phyloP scores from a whole-genome alignment of 805 yeast genomes.

The Wickerhamomyces mucosus region DNA sequence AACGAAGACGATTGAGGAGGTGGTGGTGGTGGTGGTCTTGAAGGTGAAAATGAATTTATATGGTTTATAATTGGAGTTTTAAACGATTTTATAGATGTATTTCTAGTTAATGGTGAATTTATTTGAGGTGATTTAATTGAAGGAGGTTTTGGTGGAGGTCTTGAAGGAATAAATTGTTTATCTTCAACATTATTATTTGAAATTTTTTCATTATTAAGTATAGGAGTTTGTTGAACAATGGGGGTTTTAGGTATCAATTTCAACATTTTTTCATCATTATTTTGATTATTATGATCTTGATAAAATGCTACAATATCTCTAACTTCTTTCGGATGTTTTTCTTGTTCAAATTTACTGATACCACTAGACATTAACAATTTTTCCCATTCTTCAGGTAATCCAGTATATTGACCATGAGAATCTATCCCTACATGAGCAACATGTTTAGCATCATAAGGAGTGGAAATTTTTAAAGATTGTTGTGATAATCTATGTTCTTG shows the following conservation, averaged over 20 bases:
- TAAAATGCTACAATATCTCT: conserved; percentile 84
- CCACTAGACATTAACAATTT: conserved; percentile 75
- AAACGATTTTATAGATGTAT: conserved; percentile 2
- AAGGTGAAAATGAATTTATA: conserved; percentile 2
- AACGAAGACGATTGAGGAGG: conserved; percentile 7
- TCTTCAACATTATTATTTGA: conserved; percentile 8
- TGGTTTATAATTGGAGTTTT: too few relatives aligned
- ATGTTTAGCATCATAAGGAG: conserved; percentile 92
- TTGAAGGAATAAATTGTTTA: conserved; percentile 17
- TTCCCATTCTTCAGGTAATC: conserved; percentile 93
- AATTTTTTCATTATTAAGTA: conserved; percentile 12
- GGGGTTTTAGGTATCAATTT: background rate
- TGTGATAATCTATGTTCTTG: background rate
- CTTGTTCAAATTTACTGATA: conserved; percentile 85
- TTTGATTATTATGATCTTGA: conserved; percentile 25
- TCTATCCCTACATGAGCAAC: conserved; percentile 85
- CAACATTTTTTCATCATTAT: conserved; percentile 1
- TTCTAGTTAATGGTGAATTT: conserved; percentile 9
- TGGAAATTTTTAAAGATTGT: conserved; percentile 31
- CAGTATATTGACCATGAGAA: conserved; percentile 79
- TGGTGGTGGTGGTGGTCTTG: conserved; percentile 7
- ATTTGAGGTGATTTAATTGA: conserved; percentile 16
- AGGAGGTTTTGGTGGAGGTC: conserved; percentile 22
- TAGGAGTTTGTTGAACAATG: conserved; percentile 16
- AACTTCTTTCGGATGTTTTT: conserved; percentile 91